phyloP scores from a whole-genome alignment of 176 grass and related monocot species.

The Aegilops longissima region DNA sequence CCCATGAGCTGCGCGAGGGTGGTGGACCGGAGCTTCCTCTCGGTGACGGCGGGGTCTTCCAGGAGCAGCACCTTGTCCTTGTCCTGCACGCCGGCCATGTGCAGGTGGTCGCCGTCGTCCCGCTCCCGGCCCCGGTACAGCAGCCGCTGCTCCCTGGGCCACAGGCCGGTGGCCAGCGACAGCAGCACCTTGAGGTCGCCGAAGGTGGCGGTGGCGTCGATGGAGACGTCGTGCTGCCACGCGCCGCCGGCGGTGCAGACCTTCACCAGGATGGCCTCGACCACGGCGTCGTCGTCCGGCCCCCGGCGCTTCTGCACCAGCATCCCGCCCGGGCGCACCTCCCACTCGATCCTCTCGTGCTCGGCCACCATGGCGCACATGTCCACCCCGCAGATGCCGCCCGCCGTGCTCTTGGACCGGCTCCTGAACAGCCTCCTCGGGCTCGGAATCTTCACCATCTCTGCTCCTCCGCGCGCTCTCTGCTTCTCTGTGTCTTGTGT shows the following conservation, averaged over 20 bases:
- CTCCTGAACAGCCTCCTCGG: slow-evolving; percentile 77
- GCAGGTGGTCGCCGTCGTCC: slow-evolving; percentile 76
- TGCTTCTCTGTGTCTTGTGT: not conserved
- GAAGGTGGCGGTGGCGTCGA: slow-evolving; percentile 70
- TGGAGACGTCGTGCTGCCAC: slow-evolving; percentile 68
- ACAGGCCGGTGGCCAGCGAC: slow-evolving; percentile 63
- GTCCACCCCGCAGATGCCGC: slow-evolving; percentile 22
- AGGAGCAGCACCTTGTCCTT: slow-evolving; percentile 87
- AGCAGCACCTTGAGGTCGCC: slow-evolving; percentile 76
- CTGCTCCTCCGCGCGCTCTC: not conserved
- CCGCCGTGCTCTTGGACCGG: slow-evolving; percentile 33
- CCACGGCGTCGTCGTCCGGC: slow-evolving; percentile 28
- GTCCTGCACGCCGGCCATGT: slow-evolving; percentile 85
- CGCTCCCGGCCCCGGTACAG: slow-evolving; percentile 84
- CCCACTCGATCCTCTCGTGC: slow-evolving; percentile 68
- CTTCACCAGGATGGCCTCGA: slow-evolving; percentile 34
- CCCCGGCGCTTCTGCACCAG: slow-evolving; percentile 70
- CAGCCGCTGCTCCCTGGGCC: slow-evolving; percentile 82
- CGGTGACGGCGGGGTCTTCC: slow-evolving; percentile 88
- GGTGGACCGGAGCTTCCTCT: slow-evolving; percentile 76
- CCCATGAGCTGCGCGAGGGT: slow-evolving; percentile 75
- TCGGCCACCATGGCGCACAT: slow-evolving; percentile 43
- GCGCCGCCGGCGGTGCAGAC: slow-evolving; percentile 49
- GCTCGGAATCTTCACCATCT: slow-evolving; percentile 72
- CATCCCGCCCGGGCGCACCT: slow-evolving; percentile 79